Base-by-base conservation (phyloP, 225 moss, liverwort and hornwort species). In the Antitrichia curtipendula region DNA sequence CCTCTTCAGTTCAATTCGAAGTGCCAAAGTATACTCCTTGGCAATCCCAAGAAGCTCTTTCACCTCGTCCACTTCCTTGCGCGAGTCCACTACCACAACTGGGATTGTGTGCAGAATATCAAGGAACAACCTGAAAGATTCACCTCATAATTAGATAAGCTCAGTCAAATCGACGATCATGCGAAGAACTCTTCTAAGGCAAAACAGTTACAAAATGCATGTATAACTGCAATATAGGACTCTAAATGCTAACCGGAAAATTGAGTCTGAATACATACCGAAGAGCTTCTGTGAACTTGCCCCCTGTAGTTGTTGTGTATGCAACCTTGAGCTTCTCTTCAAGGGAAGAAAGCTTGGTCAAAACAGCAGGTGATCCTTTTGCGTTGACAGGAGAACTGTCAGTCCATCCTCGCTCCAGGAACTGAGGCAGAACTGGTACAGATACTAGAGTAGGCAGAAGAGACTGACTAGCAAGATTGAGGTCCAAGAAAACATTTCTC, bases 11-110 rank as follows among this genome's bases (percentile, higher is more conserved):
- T 98, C 98, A 81, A 98, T 97, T 85, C 91, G 94, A 84, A 98
- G 80, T 7, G 97, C 98, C 66, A 98, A 89, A 7, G 95, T 94
- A 56, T 98, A 98, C 90, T 97, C 97, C 86, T 96, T 98, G 5
- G 97, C 93, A 70, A 96, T 96, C n/a, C 97, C 97, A n/a, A 98
- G 94, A 61, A 98, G 93, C 90, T 98, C 98, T 89, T 98, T 97
- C 64, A 97, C 97, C 87, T 98, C 98, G 83, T 97, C 98, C 64
- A 98, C 98, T 91, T 98, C 97, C 87, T 88, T 95, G 82, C 97
- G 93, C 62, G 95, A 95, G 40, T 98, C 97, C 83, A 97, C 98
- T 59, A 98, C 95, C 59, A 97, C 96, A 75, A 98, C 89, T 49
- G 97, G 97, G 75, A 98, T 95, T 59, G 94, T 93, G 62, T 97